Base-by-base conservation (phyloP, 202 grass and related monocot species). In the Saccharum hybrid region DNA sequence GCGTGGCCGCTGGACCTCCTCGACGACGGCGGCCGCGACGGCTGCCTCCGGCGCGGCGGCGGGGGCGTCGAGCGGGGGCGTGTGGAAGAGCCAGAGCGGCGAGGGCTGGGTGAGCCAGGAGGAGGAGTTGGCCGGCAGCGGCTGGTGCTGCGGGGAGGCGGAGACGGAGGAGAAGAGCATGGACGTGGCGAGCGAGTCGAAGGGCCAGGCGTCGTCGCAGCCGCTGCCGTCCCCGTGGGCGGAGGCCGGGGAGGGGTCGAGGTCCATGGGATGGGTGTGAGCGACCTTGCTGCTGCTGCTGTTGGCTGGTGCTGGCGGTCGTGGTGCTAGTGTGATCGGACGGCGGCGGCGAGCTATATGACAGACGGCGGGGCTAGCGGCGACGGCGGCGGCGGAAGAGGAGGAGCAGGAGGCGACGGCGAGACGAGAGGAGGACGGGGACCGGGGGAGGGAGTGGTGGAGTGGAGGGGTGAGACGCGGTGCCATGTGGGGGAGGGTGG, bases 121-220 rank as follows among this genome's bases (percentile, higher is more conserved):
- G 18, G 86, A 92, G 57, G 87, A 92, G 1, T 72, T 34, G 4
- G 68, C 54, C 45, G 83, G 76, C 3, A 89, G 64, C 45, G 64
- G 66, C 18, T 66, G 84, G 22, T 76, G 71, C 37, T 64, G 71
- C 63, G 88, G 78, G 10, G 90, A 78, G n/a, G 81, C 66, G 33
- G 87, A 82, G 78, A 80, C 81, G 30, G 86, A 83, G 63, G 86
- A 88, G 82, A 83, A 89, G 46, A 91, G 71, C 28, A 91, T 60
- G 61, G 93, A 87, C 1, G 93, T 85, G 36, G 89, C 69, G 41
- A 92, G 83, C 72, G 91, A 74, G 89, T 97, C 94, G 63, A 97
- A 97, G 22, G 88, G 86, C 94, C 94, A 94, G n/a, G 90, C 33
- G 49, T n/a, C n/a, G n/a, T n/a, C n/a, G n/a, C n/a, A n/a, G n/a